Percentiles rank a stretch among this genome's conserved stretches.
Evolutionary conservation across 1,284 basidiomycete species (phyloP).

Genomic region (Schizophyllum commune): DNA sequence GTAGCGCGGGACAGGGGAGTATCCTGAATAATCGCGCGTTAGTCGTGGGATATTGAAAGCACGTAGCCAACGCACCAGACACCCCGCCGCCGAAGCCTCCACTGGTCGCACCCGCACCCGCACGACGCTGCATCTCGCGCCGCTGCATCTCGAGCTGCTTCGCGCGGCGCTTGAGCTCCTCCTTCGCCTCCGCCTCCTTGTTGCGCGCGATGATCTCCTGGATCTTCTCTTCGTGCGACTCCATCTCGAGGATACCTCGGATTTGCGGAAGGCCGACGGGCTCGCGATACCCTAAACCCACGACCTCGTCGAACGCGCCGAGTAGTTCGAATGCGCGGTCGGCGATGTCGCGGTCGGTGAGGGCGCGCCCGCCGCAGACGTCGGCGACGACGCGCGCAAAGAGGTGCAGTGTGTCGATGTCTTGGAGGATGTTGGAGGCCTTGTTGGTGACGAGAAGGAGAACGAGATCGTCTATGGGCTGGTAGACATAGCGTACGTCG

Average conservation of each 20-base stretch:
- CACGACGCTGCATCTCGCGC: slow-evolving; percentile 80
- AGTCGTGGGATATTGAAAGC: no score
- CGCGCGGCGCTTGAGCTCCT: slow-evolving; percentile 96
- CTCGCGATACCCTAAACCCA: slow-evolving; percentile 92
- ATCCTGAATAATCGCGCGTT: slow-evolving; percentile 34
- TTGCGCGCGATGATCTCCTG: slow-evolving; percentile 99
- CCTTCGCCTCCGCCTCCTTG: slow-evolving; percentile 99
- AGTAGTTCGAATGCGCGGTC: slow-evolving; percentile 93
- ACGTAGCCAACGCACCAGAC: neutral
- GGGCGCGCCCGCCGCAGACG: slow-evolving; percentile 62
- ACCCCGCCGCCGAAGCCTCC: slow-evolving; percentile 54
- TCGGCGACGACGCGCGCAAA: slow-evolving; percentile 93
- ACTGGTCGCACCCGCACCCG: slow-evolving; percentile 37
- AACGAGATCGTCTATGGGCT: slow-evolving; percentile 96
- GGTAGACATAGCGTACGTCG: slow-evolving; percentile 96
- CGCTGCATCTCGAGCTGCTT: slow-evolving; percentile 99
- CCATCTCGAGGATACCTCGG: slow-evolving; percentile 92
- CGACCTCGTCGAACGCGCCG: slow-evolving; percentile 95
- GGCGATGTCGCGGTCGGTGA: slow-evolving; percentile 86
- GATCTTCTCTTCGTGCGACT: slow-evolving; percentile 99
- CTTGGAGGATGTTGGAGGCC: slow-evolving; percentile 95
- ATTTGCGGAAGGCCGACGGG: slow-evolving; percentile 91
- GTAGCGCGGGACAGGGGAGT: slow-evolving; percentile 55
- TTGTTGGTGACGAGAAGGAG: slow-evolving; percentile 98
- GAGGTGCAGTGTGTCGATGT: slow-evolving; percentile 94